Percentiles rank a stretch among this genome's conserved stretches.
Evolutionary conservation across 2,329 filamentous ascomycete species (phyloP).

Genomic region (Venturia asperata): DNA sequence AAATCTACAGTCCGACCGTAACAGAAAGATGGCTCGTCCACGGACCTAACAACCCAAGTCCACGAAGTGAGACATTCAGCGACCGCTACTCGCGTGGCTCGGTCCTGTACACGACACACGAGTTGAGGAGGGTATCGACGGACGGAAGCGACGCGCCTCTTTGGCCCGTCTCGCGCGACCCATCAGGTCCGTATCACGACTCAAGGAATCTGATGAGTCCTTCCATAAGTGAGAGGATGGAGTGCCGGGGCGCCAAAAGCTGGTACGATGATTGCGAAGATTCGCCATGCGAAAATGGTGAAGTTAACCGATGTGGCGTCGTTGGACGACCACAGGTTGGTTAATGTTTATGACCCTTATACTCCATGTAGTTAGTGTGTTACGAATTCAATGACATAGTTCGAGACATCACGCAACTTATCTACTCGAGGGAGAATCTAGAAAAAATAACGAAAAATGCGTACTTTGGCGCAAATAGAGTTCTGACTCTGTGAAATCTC

Average conservation of each 20-base stretch:
- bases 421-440: background rate
- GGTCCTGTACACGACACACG: background rate
- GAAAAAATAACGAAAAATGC: background rate
- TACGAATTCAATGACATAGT: background rate
- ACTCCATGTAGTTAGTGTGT: conserved; percentile 8
- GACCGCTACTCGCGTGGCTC: background rate
- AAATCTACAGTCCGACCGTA: background rate
- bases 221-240: conserved; percentile 7
- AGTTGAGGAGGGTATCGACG: conserved; percentile 5
- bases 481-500: too few relatives aligned
- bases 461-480: background rate
- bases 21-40: conserved; percentile 7
- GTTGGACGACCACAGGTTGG: background rate
- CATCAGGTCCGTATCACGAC: background rate
- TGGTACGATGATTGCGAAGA: conserved; percentile 7
- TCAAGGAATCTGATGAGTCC: background rate
- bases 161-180: background rate
- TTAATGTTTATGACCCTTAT: conserved; percentile 6
- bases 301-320: background rate
- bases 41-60: background rate
- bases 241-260: background rate
- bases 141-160: background rate
- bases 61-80: conserved; percentile 6
- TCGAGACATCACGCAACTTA: background rate
- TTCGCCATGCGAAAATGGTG: background rate